Base-by-base conservation (phyloP, 495 filamentous ascomycete species). In the Chlorociboria aeruginascens region DNA sequence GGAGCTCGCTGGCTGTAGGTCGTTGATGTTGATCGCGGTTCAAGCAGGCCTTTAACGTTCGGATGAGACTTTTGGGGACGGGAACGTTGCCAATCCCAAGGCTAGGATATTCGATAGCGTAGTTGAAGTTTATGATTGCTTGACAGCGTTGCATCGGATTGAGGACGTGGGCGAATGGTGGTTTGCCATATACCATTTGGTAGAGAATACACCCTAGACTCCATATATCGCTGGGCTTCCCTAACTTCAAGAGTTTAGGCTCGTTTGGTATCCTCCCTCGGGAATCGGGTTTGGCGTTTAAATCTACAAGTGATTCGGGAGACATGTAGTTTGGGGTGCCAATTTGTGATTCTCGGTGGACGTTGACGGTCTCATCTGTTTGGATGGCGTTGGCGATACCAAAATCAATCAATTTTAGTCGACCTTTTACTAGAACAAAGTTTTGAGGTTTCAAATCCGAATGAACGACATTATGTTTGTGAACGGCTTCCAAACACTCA, bases 241-340 rank as follows among this genome's bases (percentile, higher is more conserved):
- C 93, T 13, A 98, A 72, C 63, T 95, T 95, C 85, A 95, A 92
- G 47, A 95, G 66, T 54, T 89, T 85, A 2, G 81, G 79, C 16
- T 63, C 57, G 43, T 67, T 70, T 13, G 74, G 56, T 40, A 77
- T 70, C 48, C 77, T 62, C 6, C 78, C 71, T 41, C 74, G 63
- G 8, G 73, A 71, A 25, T 73, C 50, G 35, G 63, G 54, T 49
- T 62, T 60, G 33, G 66, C 79, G 55, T 93, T 95, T 3, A 81
- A 88, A 63, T 98, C 93, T 50, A 90, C 77, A 55, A 97, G 70
- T 16, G 84, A 85, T 63, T 98, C 92, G 0, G 92, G 92, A 2
- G 86, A 89, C 93, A 98, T 97, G 71, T 97, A 98, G 61, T 95
- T 98, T 1, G 93, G 88, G 1, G 92, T 98, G 25, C 92, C 92